A percentile compares a stretch with the other conserved stretches of the same genome.
phyloP scores from a whole-genome alignment of 805 yeast genomes.

The Zygoascus ofunaensis region DNA sequence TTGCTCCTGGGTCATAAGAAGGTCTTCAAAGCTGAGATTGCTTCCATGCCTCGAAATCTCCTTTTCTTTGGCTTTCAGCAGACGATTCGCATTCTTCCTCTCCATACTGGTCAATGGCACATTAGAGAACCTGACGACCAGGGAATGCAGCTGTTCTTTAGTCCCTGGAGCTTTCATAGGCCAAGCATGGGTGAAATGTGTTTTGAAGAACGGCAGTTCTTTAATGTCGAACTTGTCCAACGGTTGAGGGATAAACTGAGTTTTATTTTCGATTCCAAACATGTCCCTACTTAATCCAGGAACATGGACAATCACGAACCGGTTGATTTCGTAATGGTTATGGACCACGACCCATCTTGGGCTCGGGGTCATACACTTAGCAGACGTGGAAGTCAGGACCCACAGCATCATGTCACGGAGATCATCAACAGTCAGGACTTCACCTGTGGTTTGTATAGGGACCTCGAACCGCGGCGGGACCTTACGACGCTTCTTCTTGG shows the following conservation, averaged over 20 bases:
- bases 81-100: constrained; percentile 33
- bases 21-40: constrained; percentile 44
- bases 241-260: constrained; percentile 5
- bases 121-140: constrained; percentile 45
- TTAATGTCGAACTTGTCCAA: constrained; percentile 15
- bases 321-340: constrained; percentile 41
- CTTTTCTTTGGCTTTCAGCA: too few species aligned
- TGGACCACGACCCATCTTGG: constrained; percentile 44
- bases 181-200: constrained; percentile 35
- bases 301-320: constrained; percentile 48
- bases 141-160: constrained; percentile 44
- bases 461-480: background rate
- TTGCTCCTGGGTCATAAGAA: constrained; percentile 43
- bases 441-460: background rate
- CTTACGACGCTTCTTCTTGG: background rate
- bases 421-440: constrained; percentile 27
- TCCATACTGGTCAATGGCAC: constrained; percentile 53
- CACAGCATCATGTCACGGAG: constrained; percentile 31
- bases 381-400: background rate
- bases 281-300: constrained; percentile 53
- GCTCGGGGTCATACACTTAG: constrained; percentile 25
- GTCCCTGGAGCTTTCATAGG: constrained; percentile 62
- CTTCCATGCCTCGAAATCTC: too few species aligned
- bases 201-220: constrained; percentile 29
- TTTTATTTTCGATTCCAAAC: constrained; percentile 30